Evolutionary conservation across 371 early-diverging fungal genomes (phyloP).

Genomic region (Furculomyces boomerangus): DNA sequence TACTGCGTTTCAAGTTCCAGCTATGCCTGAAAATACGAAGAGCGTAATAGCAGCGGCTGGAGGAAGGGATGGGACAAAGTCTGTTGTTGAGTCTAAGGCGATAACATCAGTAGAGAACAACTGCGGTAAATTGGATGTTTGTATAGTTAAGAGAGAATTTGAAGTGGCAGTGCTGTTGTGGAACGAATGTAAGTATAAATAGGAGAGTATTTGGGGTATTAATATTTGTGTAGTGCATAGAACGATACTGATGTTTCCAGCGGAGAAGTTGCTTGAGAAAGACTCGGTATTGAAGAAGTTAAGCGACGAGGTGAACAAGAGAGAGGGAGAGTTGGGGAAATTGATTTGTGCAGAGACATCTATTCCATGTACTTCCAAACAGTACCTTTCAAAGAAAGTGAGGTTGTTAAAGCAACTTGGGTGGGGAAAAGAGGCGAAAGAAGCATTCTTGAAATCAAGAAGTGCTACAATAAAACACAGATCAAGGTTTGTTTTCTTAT

Average conservation of each 20-base stretch:
- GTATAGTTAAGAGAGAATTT: not conserved
- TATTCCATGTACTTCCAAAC: slow-evolving; percentile 56
- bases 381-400: slow-evolving; percentile 60
- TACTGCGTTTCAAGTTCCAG: not conserved
- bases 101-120: not conserved
- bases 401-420: slow-evolving; percentile 61
- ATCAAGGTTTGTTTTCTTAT: slow-evolving; percentile 22
- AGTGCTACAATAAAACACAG: slow-evolving; percentile 59
- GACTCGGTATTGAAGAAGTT: not conserved
- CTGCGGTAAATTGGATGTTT: slow-evolving; percentile 1
- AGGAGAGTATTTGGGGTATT: not conserved
- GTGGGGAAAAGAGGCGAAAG: slow-evolving; percentile 40
- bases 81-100: not conserved
- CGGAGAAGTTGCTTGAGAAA: not conserved
- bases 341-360: slow-evolving; percentile 55
- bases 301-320: not conserved
- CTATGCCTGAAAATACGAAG: not conserved
- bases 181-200: not conserved
- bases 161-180: not conserved
- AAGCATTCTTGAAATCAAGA: slow-evolving; percentile 54
- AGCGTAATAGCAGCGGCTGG: not conserved
- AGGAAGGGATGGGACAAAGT: not conserved
- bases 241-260: not conserved
- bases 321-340: slow-evolving; percentile 32
- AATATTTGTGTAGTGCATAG: not conserved